Evolutionary conservation across 495 filamentous ascomycete genomes (phyloP).

Genomic region (Neurospora intermedia): DNA sequence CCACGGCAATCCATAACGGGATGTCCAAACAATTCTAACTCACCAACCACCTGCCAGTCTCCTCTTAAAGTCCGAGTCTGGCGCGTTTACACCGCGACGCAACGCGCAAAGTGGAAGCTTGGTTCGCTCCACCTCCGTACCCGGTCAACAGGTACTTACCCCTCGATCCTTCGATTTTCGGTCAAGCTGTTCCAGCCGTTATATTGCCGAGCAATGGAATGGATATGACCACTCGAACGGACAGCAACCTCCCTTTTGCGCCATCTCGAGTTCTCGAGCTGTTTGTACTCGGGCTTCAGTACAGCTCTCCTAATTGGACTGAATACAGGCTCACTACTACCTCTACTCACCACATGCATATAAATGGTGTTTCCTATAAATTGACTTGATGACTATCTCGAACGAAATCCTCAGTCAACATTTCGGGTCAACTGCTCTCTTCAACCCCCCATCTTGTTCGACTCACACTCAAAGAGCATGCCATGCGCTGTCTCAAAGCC

Average conservation of each 20-base stretch:
- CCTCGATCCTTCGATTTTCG: neutral
- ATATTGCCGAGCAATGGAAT: neutral
- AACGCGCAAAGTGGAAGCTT: neutral
- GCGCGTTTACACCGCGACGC: neutral
- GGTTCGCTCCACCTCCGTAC: neutral
- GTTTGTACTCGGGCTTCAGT: too few species aligned
- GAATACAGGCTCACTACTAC: too few species aligned
- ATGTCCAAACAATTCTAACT: neutral
- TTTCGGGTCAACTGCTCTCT: neutral
- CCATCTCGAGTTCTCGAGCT: neutral
- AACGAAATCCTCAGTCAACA: neutral
- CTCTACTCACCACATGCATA: too few species aligned
- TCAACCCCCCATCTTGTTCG: neutral
- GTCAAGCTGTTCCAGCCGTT: neutral
- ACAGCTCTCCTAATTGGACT: too few species aligned
- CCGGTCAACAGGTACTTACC: neutral
- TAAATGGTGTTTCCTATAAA: too few species aligned
- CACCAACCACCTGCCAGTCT: neutral
- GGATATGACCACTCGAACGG: neutral
- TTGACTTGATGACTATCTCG: too few species aligned
- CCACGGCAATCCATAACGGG: neutral
- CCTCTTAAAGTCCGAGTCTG: neutral
- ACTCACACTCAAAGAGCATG: neutral
- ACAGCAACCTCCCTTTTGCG: neutral
- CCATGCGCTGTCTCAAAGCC: neutral